Conservation (phyloP, 1,284 basidiomycete species). For the Cutaneotrichosporon sp. region DNA sequence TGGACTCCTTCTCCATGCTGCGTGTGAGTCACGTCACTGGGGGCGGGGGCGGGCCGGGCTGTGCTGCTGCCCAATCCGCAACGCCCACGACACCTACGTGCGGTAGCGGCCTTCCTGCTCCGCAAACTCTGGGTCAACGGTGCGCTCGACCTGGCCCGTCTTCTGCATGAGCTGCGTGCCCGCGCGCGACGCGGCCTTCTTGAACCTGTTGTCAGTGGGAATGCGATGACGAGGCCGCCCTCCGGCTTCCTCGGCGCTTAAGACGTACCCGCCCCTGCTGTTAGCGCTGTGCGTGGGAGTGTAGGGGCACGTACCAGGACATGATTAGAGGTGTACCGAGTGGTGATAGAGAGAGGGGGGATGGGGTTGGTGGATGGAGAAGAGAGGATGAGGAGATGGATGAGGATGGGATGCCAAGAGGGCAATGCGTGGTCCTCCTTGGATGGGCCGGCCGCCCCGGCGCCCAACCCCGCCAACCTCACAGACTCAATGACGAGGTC, state of each 20-base stretch:
- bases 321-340: constrained; percentile 1
- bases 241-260: background rate
- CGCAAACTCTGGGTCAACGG: constrained; percentile 89
- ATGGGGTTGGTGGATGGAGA: background rate
- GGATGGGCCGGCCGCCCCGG: no score
- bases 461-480: background rate
- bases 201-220: constrained; percentile 65
- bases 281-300: background rate
- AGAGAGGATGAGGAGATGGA: background rate
- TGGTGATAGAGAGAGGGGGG: background rate
- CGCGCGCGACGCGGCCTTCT: constrained; percentile 90
- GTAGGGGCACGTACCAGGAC: constrained; percentile 15
- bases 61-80: background rate
- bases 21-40: constrained; percentile 11
- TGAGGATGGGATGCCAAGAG: background rate
- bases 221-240: background rate
- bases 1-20: constrained; percentile 93
- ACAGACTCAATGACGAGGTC: background rate
- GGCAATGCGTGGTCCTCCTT: background rate
- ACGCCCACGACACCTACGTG: constrained; percentile 62
- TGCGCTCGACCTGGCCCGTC: constrained; percentile 96
- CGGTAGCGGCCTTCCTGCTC: constrained; percentile 90
- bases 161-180: constrained; percentile 94
- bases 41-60: background rate
- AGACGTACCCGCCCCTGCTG: constrained; percentile 20